Conservation (phyloP, 2,329 filamentous ascomycete genomes). For the Phyllosticta capitalensis region DNA sequence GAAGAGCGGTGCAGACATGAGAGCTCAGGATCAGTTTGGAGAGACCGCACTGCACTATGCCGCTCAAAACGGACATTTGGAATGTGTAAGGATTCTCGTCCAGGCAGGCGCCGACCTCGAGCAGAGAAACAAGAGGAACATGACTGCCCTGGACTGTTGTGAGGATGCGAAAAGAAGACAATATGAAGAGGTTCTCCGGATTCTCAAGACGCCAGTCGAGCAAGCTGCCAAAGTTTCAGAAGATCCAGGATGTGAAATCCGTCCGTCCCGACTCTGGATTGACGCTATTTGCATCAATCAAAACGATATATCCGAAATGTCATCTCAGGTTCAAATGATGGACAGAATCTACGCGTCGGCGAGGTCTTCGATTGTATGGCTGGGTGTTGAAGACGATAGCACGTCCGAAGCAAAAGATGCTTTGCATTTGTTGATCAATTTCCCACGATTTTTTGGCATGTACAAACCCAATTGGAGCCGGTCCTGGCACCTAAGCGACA, state of each 20-base stretch:
- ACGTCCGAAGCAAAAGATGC: background rate
- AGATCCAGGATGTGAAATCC: background rate
- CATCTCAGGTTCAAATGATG: background rate
- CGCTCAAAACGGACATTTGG: background rate
- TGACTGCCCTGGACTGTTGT: background rate
- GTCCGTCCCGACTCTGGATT: background rate
- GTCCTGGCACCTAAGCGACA: too few species aligned
- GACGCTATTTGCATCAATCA: background rate
- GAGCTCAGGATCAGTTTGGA: background rate
- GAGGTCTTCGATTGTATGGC: background rate
- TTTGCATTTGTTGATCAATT: background rate
- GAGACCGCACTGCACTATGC: slow-evolving; percentile 5
- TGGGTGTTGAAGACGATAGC: slow-evolving; percentile 12
- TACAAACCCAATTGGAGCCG: too few species aligned
- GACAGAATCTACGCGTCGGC: background rate
- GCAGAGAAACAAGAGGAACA: background rate
- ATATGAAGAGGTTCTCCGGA: too few species aligned
- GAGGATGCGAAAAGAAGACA: background rate
- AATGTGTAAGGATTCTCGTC: background rate
- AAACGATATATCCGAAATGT: background rate
- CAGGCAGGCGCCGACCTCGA: background rate
- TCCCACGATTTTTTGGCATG: background rate
- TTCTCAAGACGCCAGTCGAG: too few species aligned
- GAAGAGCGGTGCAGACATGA: background rate
- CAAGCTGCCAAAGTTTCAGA: background rate